These are phyloP conservation scores for Taiozyma sp. DNA, from an alignment of 1,139 yeast species.

Conservation along the genomic window DNA sequence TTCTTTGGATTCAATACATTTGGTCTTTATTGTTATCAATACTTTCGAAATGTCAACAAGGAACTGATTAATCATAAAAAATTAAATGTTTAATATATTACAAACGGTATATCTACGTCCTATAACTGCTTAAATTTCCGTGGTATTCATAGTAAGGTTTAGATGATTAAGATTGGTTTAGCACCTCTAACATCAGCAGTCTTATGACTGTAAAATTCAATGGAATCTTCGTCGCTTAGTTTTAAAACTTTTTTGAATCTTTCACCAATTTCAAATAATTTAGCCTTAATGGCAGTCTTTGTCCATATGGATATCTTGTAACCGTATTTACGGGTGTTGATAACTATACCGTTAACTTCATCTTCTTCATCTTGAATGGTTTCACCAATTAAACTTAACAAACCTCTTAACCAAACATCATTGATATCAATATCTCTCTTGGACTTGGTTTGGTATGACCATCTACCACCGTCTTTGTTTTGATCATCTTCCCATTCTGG, in stretches of 20 bases:
- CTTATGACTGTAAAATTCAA: constrained; percentile 70
- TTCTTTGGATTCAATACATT: no score
- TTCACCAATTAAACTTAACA: constrained; percentile 92
- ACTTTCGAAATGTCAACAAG: background rate
- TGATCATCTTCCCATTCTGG: constrained; percentile 98
- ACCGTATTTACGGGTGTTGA: constrained; percentile 79
- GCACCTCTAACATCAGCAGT: constrained; percentile 39
- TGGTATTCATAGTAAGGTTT: constrained; percentile 3
- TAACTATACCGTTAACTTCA: constrained; percentile 93
- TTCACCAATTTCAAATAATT: constrained; percentile 67
- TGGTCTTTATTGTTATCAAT: no score
- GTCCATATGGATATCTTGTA: constrained; percentile 94
- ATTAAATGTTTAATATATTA: no score
- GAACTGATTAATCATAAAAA: no score
- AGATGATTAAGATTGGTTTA: constrained; percentile 23
- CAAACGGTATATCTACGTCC: background rate
- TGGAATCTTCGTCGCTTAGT: constrained; percentile 59
- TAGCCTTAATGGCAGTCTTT: constrained; percentile 63
- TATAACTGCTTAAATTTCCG: background rate
- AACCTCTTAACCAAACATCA: constrained; percentile 89
- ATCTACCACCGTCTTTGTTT: constrained; percentile 90
- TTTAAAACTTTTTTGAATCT: constrained; percentile 77
- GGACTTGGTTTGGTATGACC: constrained; percentile 76
- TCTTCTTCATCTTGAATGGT: constrained; percentile 82
- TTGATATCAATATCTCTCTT: constrained; percentile 61